These are phyloP conservation scores for Tephrocybe rancida DNA, from an alignment of 768 basidiomycete genomes.

Conservation along the genomic window DNA sequence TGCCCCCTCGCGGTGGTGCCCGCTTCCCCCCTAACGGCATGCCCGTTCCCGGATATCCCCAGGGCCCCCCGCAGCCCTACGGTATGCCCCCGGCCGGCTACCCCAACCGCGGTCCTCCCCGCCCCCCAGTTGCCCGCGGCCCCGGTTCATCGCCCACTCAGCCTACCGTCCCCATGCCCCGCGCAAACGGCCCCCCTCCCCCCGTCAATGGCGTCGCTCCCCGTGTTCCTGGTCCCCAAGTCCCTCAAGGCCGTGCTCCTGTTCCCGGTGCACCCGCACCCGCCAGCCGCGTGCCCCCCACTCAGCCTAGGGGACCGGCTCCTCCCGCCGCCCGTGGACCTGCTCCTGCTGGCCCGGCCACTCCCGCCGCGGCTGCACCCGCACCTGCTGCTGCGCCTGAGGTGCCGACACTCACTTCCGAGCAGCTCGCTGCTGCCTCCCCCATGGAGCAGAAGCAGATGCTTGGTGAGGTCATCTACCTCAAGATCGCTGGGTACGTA, in stretches of 20 bases:
- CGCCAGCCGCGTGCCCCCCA: constrained; percentile 9
- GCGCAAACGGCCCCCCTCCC: constrained; percentile 57
- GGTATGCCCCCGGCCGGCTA: constrained; percentile 59
- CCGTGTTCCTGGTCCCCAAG: constrained; percentile 38
- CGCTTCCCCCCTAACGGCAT: constrained; percentile 48
- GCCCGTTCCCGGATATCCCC: constrained; percentile 53
- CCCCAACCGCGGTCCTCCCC: constrained; percentile 59
- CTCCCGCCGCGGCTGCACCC: constrained; percentile 35
- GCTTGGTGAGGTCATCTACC: constrained; percentile 95
- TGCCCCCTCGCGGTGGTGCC: constrained; percentile 76
- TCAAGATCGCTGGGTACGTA: constrained; percentile 81
- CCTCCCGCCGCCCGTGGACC: constrained; percentile 47
- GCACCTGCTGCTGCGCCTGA: constrained; percentile 46
- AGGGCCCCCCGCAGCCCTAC: constrained; percentile 69
- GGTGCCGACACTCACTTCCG: constrained; percentile 44
- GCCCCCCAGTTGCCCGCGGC: constrained; percentile 65
- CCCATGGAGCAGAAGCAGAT: constrained; percentile 97
- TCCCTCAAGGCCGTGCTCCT: constrained; percentile 9
- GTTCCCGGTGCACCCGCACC: neutral
- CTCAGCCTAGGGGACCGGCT: constrained; percentile 28
- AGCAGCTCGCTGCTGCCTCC: constrained; percentile 60
- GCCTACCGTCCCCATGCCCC: constrained; percentile 63
- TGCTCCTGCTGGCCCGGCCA: constrained; percentile 43
- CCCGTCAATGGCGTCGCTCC: constrained; percentile 46
- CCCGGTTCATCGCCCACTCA: constrained; percentile 74